These are phyloP conservation scores for Coemansia furcata DNA, from an alignment of 192 early-diverging fungal genomes.

Conservation along the genomic window DNA sequence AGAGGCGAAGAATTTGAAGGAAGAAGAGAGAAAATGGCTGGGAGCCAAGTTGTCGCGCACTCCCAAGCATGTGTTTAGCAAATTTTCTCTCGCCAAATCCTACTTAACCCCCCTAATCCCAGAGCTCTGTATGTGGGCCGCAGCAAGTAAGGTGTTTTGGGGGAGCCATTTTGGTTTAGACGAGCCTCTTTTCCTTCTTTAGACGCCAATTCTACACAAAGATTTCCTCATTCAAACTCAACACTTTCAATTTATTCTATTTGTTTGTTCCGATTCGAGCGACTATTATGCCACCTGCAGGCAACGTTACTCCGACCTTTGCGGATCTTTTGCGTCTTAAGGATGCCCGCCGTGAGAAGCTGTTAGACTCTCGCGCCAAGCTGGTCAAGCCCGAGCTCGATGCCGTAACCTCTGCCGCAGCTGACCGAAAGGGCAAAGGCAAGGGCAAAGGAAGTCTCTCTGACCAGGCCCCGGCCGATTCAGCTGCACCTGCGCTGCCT, in stretches of 20 bases:
- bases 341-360: conserved; percentile 40
- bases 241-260: neutral
- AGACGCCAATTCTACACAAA: neutral
- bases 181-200: neutral
- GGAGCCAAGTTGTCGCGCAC: neutral
- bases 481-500: neutral
- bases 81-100: neutral
- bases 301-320: conserved; percentile 25
- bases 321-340: conserved; percentile 44
- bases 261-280: neutral
- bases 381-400: neutral
- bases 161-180: neutral
- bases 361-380: conserved; percentile 38
- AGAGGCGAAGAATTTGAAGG: neutral
- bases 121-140: neutral
- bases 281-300: neutral
- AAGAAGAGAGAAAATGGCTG: neutral
- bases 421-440: conserved; percentile 16
- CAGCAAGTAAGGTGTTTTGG: neutral
- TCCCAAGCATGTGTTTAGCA: neutral
- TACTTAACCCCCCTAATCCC: neutral
- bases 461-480: neutral
- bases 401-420: neutral
- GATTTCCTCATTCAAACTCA: neutral
- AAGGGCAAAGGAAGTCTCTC: conserved; percentile 23